Conservation (phyloP, 163 green algal genomes). For the Coccomyxa subellipsoidea region DNA sequence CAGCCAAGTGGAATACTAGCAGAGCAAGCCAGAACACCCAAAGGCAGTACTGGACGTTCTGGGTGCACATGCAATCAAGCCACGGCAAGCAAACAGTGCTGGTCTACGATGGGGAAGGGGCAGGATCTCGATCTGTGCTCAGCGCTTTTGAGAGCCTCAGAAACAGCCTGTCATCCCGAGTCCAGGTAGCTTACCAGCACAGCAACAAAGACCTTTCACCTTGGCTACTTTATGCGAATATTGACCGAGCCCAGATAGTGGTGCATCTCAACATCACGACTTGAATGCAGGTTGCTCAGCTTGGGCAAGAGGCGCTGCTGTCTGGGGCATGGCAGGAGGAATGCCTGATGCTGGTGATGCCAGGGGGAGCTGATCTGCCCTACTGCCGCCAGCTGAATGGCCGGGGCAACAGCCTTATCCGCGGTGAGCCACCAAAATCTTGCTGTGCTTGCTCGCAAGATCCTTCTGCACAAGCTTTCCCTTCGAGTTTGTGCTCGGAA, state of each 20-base stretch:
- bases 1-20: no score
- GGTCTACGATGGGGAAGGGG: constrained; percentile 57
- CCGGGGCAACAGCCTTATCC: constrained; percentile 53
- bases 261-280: neutral
- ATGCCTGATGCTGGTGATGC: constrained; percentile 65
- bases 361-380: constrained; percentile 74
- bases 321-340: constrained; percentile 38
- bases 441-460: neutral
- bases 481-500: no score
- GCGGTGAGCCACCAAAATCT: constrained; percentile 23
- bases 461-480: no score
- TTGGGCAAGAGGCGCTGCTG: constrained; percentile 50
- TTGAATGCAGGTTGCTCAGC: constrained; percentile 21
- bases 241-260: no score
- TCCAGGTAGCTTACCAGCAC: neutral
- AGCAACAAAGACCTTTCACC: no score
- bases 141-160: constrained; percentile 38
- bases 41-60: no score
- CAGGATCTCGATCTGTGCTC: constrained; percentile 43
- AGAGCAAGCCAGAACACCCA: no score
- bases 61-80: no score
- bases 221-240: no score
- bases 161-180: neutral
- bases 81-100: neutral
- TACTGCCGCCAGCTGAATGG: constrained; percentile 75